Conservation (phyloP, 83 land plant species). For the Thuja plicata region DNA sequence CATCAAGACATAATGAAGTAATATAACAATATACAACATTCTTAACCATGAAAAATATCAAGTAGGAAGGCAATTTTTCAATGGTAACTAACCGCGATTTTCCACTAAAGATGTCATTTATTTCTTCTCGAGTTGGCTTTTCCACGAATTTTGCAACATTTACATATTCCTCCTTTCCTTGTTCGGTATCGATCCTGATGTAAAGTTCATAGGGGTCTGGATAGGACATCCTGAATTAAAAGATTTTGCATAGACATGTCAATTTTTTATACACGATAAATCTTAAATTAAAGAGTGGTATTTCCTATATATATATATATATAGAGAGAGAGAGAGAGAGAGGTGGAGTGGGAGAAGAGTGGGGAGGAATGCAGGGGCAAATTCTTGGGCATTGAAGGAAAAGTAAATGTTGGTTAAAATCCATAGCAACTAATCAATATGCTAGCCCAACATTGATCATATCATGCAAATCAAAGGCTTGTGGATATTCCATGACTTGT, state of each 20-base stretch:
- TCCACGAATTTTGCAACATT: slow-evolving; percentile 39
- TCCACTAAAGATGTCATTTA: slow-evolving; percentile 66
- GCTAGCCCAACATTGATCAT: background rate
- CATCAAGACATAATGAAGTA: background rate
- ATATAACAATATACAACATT: background rate
- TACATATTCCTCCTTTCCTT: slow-evolving; percentile 63
- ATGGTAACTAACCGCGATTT: slow-evolving; percentile 35
- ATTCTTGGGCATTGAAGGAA: background rate
- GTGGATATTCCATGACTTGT: background rate
- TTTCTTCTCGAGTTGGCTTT: slow-evolving; percentile 47
- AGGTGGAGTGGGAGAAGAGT: too few relatives aligned
- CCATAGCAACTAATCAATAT: background rate
- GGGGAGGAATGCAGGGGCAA: too few relatives aligned
- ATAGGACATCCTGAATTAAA: slow-evolving; percentile 52
- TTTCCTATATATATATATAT: background rate
- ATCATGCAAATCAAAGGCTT: background rate
- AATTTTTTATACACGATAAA: background rate
- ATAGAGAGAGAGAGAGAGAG: too few relatives aligned
- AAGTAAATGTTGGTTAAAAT: background rate
- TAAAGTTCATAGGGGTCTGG: slow-evolving; percentile 58
- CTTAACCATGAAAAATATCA: background rate
- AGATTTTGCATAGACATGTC: background rate
- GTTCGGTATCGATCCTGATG: slow-evolving; percentile 51
- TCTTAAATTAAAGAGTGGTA: background rate
- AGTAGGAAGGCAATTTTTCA: background rate